Evolutionary conservation across 306 rosid genomes (phyloP).

Genomic region (Carpinus fangiana): DNA sequence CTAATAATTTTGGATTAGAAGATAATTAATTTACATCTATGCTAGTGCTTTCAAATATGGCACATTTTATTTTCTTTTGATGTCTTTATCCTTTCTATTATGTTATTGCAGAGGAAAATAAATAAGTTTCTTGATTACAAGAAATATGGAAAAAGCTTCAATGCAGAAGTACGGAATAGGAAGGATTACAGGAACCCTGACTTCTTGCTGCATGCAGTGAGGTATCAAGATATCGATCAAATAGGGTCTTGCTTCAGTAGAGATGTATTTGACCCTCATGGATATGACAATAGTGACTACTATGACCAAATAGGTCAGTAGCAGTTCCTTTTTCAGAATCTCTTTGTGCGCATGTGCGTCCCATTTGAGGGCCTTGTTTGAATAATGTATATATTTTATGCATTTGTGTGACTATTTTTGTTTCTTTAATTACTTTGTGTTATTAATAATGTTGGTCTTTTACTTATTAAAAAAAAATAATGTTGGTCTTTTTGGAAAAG

Average conservation of each 20-base stretch:
- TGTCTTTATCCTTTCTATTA: slow-evolving; percentile 14
- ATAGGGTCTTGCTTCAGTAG: slow-evolving; percentile 95
- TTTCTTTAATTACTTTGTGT: background rate
- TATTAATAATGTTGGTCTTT: background rate
- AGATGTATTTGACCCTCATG: slow-evolving; percentile 97
- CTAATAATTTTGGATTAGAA: background rate
- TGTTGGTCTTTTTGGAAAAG: background rate
- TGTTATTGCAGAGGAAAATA: slow-evolving; percentile 72
- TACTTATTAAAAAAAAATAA: too few relatives aligned
- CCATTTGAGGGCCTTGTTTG: background rate
- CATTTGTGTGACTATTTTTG: background rate
- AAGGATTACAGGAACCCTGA: slow-evolving; percentile 96
- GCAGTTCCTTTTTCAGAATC: slow-evolving; percentile 20
- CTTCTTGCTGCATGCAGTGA: slow-evolving; percentile 91
- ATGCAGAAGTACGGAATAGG: slow-evolving; percentile 89
- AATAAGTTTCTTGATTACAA: slow-evolving; percentile 81
- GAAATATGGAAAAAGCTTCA: slow-evolving; percentile 90
- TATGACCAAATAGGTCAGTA: slow-evolving; percentile 77
- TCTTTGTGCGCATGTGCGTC: background rate
- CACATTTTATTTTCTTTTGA: slow-evolving; percentile 10
- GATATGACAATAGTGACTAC: slow-evolving; percentile 83
- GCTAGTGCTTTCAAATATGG: background rate
- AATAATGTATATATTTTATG: background rate
- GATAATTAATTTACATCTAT: slow-evolving; percentile 1
- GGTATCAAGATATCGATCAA: slow-evolving; percentile 93